Evolutionary conservation across 345 rosid species (phyloP), one percentile per base, ranked within the genome.

Genomic region (Hibiscus mutabilis): DNA sequence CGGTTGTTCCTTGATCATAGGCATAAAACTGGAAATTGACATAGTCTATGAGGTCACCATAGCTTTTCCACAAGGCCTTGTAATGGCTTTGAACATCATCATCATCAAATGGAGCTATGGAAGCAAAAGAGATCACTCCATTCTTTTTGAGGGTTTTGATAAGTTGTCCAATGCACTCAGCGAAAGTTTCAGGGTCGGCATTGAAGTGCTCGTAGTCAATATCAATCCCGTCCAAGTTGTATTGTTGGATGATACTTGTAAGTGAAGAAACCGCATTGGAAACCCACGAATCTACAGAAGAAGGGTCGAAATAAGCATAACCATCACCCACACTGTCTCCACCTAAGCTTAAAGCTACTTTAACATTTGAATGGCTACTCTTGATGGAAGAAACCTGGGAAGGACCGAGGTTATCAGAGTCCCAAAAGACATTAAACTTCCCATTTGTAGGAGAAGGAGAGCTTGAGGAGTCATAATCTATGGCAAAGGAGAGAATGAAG

Each of bases 1-100:
- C 77, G 0, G 64, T 55, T 18, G 81, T 81, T 21, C 81, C 72
- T 49, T 49, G 55, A 6, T 63, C 77, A 69, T 84, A 86, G 40
- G 89, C 85, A 49, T 88, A 88, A 68, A 86, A 88, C 63, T 86
- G 88, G 73, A 88, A 88, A 80, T 88, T 86, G 13, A 81, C 84
- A 31, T 84, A 88, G 77, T 86, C 88, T 9, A 88, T 86, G 11
- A 84, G 84, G 60, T 86, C 81, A 12, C 85, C 86, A 79, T 86
- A 77, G 57, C 79, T 78, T 40, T 63, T 77, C 89, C 89, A 83
- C 77, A 80, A 69, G 58, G 87, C 80, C 37, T 25, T 11, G 77
- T 82, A 74, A 71, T 84, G 81, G 60, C 71, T 76, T 61, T 83
- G 84, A n/a, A 80, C 84, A 59, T 78, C 73, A 19, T 72, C 78